Evolutionary conservation across 2,329 filamentous ascomycete genomes (phyloP), one percentile per base, ranked within the genome.

Genomic region (Fusarium udum): DNA sequence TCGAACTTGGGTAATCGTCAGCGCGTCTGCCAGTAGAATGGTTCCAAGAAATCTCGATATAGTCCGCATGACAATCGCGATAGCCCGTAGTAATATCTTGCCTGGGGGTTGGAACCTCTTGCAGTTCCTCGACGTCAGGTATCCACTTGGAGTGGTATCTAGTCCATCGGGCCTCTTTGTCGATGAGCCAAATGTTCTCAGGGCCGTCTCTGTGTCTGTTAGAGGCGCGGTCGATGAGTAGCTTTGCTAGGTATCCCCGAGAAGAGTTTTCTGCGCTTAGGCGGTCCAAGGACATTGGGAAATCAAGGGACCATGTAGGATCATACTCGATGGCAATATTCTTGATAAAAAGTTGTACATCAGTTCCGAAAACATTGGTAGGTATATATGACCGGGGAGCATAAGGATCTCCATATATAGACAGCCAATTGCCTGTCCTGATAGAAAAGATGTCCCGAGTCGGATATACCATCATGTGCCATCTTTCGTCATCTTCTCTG

Each of bases 371-470:
- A 20, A 46, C 6, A 46, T 28, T 20, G 10, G 11, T 9, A 7
- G 24, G 43, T 28, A 46, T 28, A 46, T 46, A 13, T 26, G 9
- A 13, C 24, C 18, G 12, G 7, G 43, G 43, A 20, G 12, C 2
- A 46, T 20, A 20, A 28, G 3, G 18, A 26, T 28, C 9, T 46
- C 4, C 8, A 28, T 28, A 28, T 28, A 46, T 28, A 46, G 45
- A 15, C 22, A 12, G 4, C 49, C 55, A 52, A 18, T 42, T 16
- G 4, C 20, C 34, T 9, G 40, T 12, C 31, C 26, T 36, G 52
- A 69, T n/a, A 9, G 46, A 64, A 32, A 69, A 59, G 1, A 68
- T 59, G 15, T 68, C 67, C 3, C 43, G 28, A 26, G 24, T 8
- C 18, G 40, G 45, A 12, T 53, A 36, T 7, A 51, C 49, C 4